Evolutionary conservation across 305 asterid genomes (phyloP), one percentile per base, ranked within the genome.

Genomic region (Solanum chacoense): DNA sequence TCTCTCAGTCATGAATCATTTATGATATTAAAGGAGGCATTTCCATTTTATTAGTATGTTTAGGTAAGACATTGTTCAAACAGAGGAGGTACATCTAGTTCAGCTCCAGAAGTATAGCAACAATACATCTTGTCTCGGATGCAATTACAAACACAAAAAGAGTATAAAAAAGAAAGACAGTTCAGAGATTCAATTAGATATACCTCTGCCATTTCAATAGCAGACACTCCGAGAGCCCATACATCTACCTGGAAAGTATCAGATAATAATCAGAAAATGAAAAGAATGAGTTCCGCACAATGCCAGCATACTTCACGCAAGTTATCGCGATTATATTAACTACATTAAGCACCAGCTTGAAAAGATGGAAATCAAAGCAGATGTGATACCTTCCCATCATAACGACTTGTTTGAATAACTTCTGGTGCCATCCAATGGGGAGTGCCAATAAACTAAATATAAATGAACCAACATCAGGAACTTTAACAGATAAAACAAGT

Each of bases 341-440:
- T 32, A 40, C 75, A 74, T 31, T 63, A 50, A n/a, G 71, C 34
- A 74, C 22, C 38, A 28, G 67, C 38, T 42, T 42, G 69, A 81
- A 81, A 28, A 81, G 71, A 71, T 26, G 79, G 20, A 77, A 74
- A 90, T 80, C 84, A 74, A 42, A 65, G 90, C 24, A 59, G 79
- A 88, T 36, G 81, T 37, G 22, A 77, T 93, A 97, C 99, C 98
- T 97, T 97, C 81, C 98, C 99, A 89, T 97, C 99, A 78, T 96
- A 97, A 84, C 98, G 99, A 88, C 98, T 97, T 93, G 93, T 99
- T 94, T 96, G 98, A 93, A 97, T 96, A 93, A 97, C 99, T 93
- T 96, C 99, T 90, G 99, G 99, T 88, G 99, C 99, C 99, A 97
- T 97, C 99, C 99, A 96, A 91, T 96, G 98, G 11, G 99, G 98